Percentiles rank a stretch among this genome's conserved stretches.
phyloP scores from a whole-genome alignment of 257 asterid species.

The Solanum lycopersicoides region DNA sequence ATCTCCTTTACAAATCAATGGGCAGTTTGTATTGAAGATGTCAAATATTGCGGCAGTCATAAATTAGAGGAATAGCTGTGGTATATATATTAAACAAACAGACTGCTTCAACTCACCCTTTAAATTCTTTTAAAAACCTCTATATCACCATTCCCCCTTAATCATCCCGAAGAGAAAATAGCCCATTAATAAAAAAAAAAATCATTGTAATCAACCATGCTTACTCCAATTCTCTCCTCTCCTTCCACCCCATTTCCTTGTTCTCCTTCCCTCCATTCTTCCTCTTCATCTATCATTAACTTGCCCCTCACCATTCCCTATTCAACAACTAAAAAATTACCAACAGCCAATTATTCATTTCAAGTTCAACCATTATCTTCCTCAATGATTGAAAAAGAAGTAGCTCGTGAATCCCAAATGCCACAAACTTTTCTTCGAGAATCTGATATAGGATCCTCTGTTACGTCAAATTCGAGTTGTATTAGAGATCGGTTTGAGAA shows the following conservation, averaged over 20 bases:
- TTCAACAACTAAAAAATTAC: constrained; percentile 11
- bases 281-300: background rate
- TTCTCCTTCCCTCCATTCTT: background rate
- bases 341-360: background rate
- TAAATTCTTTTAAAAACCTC: too few relatives aligned
- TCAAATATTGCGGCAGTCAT: background rate
- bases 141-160: too few relatives aligned
- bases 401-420: constrained; percentile 18
- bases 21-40: background rate
- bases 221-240: constrained; percentile 7
- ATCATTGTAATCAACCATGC: constrained; percentile 4
- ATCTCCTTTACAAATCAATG: background rate
- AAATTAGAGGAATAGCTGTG: background rate
- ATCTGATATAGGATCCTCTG: constrained; percentile 21
- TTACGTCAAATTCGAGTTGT: constrained; percentile 15
- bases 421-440: constrained; percentile 66
- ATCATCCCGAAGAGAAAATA: too few relatives aligned
- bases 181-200: too few relatives aligned
- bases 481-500: constrained; percentile 74
- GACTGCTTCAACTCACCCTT: too few relatives aligned
- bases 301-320: background rate
- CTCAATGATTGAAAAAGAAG: constrained; percentile 43
- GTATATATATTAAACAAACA: background rate
- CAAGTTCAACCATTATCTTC: background rate
- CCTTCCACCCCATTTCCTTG: background rate